Base-by-base conservation (phyloP, 2,329 filamentous ascomycete genomes). In the Fusarium torreyae region DNA sequence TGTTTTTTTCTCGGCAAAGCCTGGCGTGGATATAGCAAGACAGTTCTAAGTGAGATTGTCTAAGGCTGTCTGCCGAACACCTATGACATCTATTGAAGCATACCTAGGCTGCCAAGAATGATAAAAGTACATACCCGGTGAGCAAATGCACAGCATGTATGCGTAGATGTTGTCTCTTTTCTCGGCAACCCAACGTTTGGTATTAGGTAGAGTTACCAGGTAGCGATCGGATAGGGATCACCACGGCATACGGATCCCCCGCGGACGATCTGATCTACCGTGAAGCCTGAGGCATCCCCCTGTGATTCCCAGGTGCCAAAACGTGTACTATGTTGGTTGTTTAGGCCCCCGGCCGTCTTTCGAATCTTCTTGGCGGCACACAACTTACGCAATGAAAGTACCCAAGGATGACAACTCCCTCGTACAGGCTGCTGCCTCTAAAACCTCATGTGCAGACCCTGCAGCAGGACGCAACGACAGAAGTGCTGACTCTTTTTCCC, bases 391-490 rank as follows among this genome's bases (percentile, higher is more conserved):
- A 45, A 70, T 70, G 67, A 70, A 52, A 63, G 51, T 38, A 43
- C 40, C 50, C 50, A 55, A 74, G 58, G 51, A 74, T 74, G 71
- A 58, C 71, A 61, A 67, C 67, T 62, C 71, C 71, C 40, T 51
- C 68, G 64, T 74, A 74, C 64, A 70, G 71, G 67, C 56, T 72
- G 59, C 54, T 74, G 45, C 69, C 71, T 58, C 58, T 74, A 33
- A 71, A 67, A 51, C 59, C 67, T 40, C 57, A 48, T 33, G 54
- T 74, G 49, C 72, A 74, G 48, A 64, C 72, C 38, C 55, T 74
- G 34, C 71, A 73, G 36, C 71, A 74, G 56, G 69, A 74, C 34
- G 71, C 71, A 51, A 74, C 64, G 15, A 74, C 71, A 50, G 71
- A 74, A 51, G 71, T 74, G 17, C 43, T 74, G 57, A 74, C 71